Base-by-base conservation (phyloP, 257 asterid genomes). In the Penstemon barbatus region DNA sequence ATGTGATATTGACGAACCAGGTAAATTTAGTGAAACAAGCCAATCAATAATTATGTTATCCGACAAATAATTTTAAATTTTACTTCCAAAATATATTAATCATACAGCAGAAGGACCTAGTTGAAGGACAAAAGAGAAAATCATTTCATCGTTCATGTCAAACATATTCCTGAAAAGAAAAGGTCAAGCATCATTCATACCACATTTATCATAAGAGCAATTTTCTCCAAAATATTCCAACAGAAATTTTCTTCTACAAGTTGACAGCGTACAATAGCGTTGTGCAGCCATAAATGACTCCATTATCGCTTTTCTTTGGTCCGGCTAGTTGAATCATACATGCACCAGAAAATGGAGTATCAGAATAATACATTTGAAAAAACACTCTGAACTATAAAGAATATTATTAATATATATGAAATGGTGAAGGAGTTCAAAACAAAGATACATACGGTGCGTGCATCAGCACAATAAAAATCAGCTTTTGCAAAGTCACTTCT, bases 231-330 rank as follows among this genome's bases (percentile, higher is more conserved):
- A 92, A 80, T 92, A 92, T 71, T 84, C 89, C 75, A 92, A 82
- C 75, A 92, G 79, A 86, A 63, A 90, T 76, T 88, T 86, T 81
- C 98, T 86, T 84, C 98, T 85, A 83, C 98, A 92, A 66, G 88
- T 82, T 83, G 97, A 79, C 81, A 74, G 82, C 82, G 76, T 76
- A 85, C 96, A 92, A 71, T 83, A 92, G 71, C 71, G 91, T 69
- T 85, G 91, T 44, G 98, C 98, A 39, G 93, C 88, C 53, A 58
- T 65, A 76, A 83, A 81, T 63, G 98, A 87, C 81, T 90, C 96
- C 85, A 85, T 42, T 75, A 89, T 86, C 74, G 95, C 88, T 78
- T 78, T 84, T 76, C 89, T 84, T 82, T 92, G 98, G 57, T 76
- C 87, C 62, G 82, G 89, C 98, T 92, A 86, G 61, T 71, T 62